phyloP scores from a whole-genome alignment of 139 green algal species.

The Tetraselmis chui region DNA sequence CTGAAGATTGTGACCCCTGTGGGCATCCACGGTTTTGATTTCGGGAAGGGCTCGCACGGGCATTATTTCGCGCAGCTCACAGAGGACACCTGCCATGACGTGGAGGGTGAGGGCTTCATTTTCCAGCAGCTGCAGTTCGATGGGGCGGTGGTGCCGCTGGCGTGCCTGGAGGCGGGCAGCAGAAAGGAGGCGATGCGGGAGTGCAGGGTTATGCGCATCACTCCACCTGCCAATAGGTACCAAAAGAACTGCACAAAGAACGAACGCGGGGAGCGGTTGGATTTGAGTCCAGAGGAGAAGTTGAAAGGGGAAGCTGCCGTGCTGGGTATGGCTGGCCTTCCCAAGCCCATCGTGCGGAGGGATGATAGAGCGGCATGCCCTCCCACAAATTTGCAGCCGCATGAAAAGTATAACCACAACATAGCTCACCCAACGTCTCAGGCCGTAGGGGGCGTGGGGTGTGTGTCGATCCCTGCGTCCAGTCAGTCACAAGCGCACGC shows the following conservation, averaged over 20 bases:
- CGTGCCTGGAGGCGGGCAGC: not conserved
- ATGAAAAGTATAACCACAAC: not conserved
- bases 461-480: not conserved
- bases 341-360: not conserved
- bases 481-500: not conserved
- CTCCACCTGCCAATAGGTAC: not conserved
- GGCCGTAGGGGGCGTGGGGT: not conserved
- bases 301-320: not conserved
- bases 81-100: not conserved
- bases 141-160: not conserved
- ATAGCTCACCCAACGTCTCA: not conserved
- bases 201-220: not conserved
- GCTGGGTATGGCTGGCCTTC: not conserved
- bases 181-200: not conserved
- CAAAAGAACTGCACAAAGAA: not conserved
- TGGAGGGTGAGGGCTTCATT: not conserved
- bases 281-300: not conserved
- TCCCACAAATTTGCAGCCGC: not conserved
- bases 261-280: not conserved
- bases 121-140: not conserved
- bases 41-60: not conserved
- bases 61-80: not conserved
- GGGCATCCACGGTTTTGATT: not conserved
- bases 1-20: too few relatives aligned
- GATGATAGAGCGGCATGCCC: too few relatives aligned